Conservation (phyloP, 345 rosid species). For the Eucalyptus viminalis region DNA sequence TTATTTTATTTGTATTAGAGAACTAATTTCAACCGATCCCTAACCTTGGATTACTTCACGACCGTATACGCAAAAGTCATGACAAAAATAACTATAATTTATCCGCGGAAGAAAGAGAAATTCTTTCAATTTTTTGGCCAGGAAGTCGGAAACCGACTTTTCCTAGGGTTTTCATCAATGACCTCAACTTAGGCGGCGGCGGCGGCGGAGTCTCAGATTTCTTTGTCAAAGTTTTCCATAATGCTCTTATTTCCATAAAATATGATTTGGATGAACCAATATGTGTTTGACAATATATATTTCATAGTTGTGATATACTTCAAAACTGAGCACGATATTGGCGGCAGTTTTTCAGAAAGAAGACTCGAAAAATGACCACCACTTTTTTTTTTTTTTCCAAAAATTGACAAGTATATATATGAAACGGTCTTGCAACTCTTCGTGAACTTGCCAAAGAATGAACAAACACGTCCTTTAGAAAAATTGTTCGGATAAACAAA, state of each 20-base stretch:
- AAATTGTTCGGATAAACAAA: no score
- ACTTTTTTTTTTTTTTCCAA: no score
- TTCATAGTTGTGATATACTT: neutral
- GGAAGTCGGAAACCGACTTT: neutral
- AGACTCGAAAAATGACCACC: no score
- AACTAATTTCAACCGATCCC: no score
- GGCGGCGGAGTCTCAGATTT: no score
- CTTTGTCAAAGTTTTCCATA: neutral
- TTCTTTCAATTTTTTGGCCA: neutral
- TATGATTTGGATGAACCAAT: neutral
- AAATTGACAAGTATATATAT: no score
- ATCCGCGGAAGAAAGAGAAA: neutral
- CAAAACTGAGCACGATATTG: neutral
- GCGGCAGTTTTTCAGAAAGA: no score
- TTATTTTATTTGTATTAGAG: no score
- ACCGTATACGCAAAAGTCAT: neutral
- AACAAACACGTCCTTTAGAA: no score
- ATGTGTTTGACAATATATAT: neutral
- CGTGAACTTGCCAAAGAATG: no score
- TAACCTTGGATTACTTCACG: no score
- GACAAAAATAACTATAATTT: neutral
- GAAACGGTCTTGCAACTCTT: no score
- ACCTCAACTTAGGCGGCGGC: neutral
- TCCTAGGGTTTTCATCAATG: neutral
- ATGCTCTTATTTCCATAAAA: neutral